Evolutionary conservation across 2,329 filamentous ascomycete species (phyloP).

Genomic region (Didymosphaeria variabile): DNA sequence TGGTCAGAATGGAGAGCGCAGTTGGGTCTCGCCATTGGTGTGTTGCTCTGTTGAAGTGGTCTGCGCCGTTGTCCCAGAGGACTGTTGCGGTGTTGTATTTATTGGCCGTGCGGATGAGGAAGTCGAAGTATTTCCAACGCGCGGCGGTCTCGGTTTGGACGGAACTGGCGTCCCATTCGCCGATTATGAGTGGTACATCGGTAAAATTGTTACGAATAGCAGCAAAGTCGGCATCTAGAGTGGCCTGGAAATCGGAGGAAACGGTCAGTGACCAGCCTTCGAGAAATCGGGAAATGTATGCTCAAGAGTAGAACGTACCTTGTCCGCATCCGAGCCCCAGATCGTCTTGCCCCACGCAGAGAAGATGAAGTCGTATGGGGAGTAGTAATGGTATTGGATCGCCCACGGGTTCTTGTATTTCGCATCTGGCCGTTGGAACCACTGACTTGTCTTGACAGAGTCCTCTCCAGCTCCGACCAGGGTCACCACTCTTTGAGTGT

Average conservation of each 20-base stretch:
- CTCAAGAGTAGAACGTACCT: constrained; percentile 29
- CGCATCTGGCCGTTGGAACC: constrained; percentile 60
- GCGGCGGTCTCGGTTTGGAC: constrained; percentile 63
- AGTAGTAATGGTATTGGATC: constrained; percentile 70
- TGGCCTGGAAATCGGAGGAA: constrained; percentile 24
- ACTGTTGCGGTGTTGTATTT: constrained; percentile 62
- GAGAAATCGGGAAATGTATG: not conserved
- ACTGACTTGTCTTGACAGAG: constrained; percentile 62
- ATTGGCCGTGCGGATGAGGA: constrained; percentile 59
- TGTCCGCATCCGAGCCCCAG: constrained; percentile 66
- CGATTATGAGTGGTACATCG: constrained; percentile 64
- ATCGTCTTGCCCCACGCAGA: constrained; percentile 66
- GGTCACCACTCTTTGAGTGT: constrained; percentile 64
- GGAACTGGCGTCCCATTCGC: constrained; percentile 65
- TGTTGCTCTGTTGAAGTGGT: constrained; percentile 62
- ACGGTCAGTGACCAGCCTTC: not conserved
- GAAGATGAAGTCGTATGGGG: constrained; percentile 54
- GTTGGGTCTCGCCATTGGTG: constrained; percentile 62
- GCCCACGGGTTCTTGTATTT: constrained; percentile 65
- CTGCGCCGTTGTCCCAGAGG: constrained; percentile 68
- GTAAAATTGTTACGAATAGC: constrained; percentile 64
- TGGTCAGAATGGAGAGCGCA: constrained; percentile 58
- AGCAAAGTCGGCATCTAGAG: constrained; percentile 60
- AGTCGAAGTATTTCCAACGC: constrained; percentile 67
- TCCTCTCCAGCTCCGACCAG: constrained; percentile 64